Conservation (phyloP, 352 stramenopile genomes). For the Phytophthora capsici region DNA sequence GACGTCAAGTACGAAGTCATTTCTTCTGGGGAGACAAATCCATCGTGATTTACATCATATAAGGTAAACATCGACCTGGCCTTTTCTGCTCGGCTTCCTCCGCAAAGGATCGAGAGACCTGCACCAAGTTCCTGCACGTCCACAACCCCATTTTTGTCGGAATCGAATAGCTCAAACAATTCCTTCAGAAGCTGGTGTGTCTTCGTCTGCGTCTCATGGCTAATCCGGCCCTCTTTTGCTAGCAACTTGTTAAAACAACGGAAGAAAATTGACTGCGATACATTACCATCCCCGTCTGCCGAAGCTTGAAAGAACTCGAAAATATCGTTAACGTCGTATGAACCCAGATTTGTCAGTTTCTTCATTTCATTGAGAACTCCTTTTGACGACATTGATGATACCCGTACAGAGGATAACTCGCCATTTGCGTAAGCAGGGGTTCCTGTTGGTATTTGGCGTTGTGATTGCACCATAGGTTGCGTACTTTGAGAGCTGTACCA, state of each 20-base stretch:
- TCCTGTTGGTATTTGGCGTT: conserved; percentile 8
- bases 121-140: conserved; percentile 86
- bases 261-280: conserved; percentile 78
- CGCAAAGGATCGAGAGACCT: conserved; percentile 89
- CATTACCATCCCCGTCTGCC: conserved; percentile 60
- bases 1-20: conserved; percentile 86
- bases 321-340: conserved; percentile 89
- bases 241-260: conserved; percentile 87
- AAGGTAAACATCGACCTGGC: conserved; percentile 82
- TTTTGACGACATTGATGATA: conserved; percentile 42
- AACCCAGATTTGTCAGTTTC: conserved; percentile 74
- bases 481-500: conserved; percentile 70
- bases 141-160: conserved; percentile 80
- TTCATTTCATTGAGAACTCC: conserved; percentile 77
- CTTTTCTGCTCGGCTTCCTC: conserved; percentile 75
- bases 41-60: conserved; percentile 86
- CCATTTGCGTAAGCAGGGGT: not conserved
- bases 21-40: conserved; percentile 80
- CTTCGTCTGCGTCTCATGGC: conserved; percentile 46
- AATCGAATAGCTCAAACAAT: conserved; percentile 86
- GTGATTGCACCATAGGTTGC: conserved; percentile 12
- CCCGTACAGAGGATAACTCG: conserved; percentile 11
- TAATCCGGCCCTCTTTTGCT: conserved; percentile 48
- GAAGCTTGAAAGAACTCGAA: conserved; percentile 87
- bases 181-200: conserved; percentile 67